Percentiles rank a stretch among this genome's conserved stretches.
Evolutionary conservation across 164 flowering plant genomes (phyloP).

Genomic region (Cinnamomum chago): DNA sequence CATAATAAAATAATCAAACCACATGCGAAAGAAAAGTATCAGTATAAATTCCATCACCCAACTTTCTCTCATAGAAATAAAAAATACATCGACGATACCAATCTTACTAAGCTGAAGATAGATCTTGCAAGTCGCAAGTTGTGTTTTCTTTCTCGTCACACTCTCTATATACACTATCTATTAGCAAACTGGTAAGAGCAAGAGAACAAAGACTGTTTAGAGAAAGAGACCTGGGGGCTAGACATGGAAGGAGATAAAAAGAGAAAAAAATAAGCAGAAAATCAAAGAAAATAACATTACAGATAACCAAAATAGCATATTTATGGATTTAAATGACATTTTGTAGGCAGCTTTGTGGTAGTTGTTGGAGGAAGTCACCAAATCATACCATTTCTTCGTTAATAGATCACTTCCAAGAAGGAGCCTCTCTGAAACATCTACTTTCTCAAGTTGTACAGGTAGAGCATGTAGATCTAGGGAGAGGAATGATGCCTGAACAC

Average conservation of each 20-base stretch:
- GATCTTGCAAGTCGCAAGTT: slow-evolving; percentile 63
- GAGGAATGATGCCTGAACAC: slow-evolving; percentile 55
- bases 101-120: slow-evolving; percentile 70
- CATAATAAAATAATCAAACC: background rate
- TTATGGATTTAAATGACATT: no score
- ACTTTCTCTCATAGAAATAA: background rate
- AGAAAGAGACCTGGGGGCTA: no score
- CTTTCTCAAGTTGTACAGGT: slow-evolving; percentile 56
- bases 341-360: no score
- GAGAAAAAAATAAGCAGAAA: no score
- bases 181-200: slow-evolving; percentile 70
- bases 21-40: background rate
- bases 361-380: no score
- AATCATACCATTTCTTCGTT: slow-evolving; percentile 50
- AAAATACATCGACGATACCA: background rate
- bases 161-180: slow-evolving; percentile 95
- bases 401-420: slow-evolving; percentile 62
- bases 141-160: slow-evolving; percentile 76
- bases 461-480: slow-evolving; percentile 65
- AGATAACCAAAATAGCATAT: no score
- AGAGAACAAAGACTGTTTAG: background rate
- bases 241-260: no score
- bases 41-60: background rate
- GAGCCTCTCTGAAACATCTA: slow-evolving; percentile 54
- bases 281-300: no score